Percentiles rank a stretch among this genome's conserved stretches.
phyloP scores from a whole-genome alignment of 352 stramenopile genomes.

The Poterioochromonas sp. region DNA sequence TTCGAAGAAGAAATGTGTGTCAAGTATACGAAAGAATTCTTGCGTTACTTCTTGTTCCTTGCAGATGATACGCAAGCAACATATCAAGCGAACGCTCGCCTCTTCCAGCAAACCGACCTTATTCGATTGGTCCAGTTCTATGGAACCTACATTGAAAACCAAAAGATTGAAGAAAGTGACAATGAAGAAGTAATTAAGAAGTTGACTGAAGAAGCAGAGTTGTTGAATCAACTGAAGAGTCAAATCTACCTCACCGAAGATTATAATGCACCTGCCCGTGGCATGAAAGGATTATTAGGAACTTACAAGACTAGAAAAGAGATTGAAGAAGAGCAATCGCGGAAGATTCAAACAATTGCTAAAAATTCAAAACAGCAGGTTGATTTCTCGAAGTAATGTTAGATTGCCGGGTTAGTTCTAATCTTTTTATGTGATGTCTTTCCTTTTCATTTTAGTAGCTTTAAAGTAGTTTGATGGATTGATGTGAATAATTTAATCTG shows the following conservation, averaged over 20 bases:
- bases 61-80: neutral
- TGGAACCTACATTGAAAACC: neutral
- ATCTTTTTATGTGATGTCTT: no score
- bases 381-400: no score
- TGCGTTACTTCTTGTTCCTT: neutral
- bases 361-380: no score
- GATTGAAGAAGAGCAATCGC: no score
- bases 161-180: neutral
- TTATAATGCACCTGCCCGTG: neutral
- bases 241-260: neutral
- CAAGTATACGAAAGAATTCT: neutral
- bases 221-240: neutral
- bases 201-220: neutral
- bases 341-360: no score
- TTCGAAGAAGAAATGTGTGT: slow-evolving; percentile 1
- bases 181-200: neutral
- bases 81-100: neutral
- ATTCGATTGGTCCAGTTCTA: slow-evolving; percentile 21
- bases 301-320: no score
- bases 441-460: no score
- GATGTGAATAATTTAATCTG: no score
- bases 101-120: neutral
- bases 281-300: slow-evolving; percentile 10
- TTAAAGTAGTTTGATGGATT: no score
- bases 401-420: no score